Percentiles rank a stretch among this genome's conserved stretches.
phyloP scores from a whole-genome alignment of 441 rosid genomes.

The Populus hybrid region DNA sequence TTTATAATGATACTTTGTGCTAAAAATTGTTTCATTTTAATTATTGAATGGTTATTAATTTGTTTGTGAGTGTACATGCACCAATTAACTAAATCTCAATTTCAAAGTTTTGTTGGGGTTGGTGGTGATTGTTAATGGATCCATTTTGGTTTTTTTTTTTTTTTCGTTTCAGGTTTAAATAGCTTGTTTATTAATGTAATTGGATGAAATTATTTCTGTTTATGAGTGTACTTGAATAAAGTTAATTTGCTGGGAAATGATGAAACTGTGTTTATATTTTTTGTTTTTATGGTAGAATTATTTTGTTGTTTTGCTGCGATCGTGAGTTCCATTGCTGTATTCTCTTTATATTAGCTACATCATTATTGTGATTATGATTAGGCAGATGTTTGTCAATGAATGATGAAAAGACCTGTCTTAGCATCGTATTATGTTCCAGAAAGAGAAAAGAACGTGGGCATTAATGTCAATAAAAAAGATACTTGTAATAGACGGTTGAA shows the following conservation, averaged over 20 bases:
- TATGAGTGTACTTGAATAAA: not conserved
- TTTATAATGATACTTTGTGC: not conserved
- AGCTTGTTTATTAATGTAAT: not conserved
- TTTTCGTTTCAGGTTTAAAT: not conserved
- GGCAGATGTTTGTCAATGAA: not conserved
- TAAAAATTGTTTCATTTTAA: not conserved
- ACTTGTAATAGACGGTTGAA: slow-evolving; percentile 8
- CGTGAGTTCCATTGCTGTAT: not conserved
- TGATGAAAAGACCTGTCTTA: slow-evolving; percentile 5
- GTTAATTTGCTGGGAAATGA: not conserved
- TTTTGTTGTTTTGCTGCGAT: not conserved
- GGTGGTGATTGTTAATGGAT: not conserved
- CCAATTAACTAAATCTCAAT: not conserved
- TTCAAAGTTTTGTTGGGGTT: not conserved
- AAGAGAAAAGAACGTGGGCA: not conserved
- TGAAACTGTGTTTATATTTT: not conserved
- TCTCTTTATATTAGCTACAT: not conserved
- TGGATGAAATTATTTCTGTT: not conserved
- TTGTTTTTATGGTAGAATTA: not conserved
- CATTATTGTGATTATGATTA: not conserved
- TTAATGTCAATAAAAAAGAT: slow-evolving; percentile 5
- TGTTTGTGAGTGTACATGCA: not conserved
- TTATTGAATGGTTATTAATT: not conserved
- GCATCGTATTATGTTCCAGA: too few relatives aligned
- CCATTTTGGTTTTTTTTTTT: not conserved